A percentile compares a stretch with the other conserved stretches of the same genome.
Conservation (phyloP, 2,329 filamentous ascomycete species). For the Podosphaera xanthii region DNA sequence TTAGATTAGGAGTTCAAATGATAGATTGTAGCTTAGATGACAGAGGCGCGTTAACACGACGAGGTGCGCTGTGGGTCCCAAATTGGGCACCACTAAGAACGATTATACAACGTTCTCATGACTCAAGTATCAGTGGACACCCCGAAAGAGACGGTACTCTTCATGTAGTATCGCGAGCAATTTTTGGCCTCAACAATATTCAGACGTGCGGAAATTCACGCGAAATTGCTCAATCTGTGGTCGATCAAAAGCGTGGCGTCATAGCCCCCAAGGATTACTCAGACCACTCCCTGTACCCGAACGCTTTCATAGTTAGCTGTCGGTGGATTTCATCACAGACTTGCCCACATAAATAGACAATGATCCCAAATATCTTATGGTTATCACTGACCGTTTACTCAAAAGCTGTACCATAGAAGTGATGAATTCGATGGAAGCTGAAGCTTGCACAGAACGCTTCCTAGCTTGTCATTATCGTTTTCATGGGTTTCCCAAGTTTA, state of each 20-base stretch:
- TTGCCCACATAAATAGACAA: background rate
- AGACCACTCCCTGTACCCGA: background rate
- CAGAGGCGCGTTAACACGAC: slow-evolving; percentile 1
- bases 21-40: slow-evolving; percentile 1
- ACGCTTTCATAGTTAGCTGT: background rate
- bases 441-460: background rate
- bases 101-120: background rate
- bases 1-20: slow-evolving; percentile 1
- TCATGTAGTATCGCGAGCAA: background rate
- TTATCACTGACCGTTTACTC: slow-evolving; percentile 1
- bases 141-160: background rate
- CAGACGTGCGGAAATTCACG: background rate
- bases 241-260: background rate
- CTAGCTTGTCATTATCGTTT: slow-evolving; percentile 1
- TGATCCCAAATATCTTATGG: background rate
- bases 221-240: background rate
- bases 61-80: background rate
- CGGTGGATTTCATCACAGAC: background rate
- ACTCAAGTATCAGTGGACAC: background rate
- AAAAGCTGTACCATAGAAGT: background rate
- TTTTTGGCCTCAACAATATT: background rate
- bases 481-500: background rate
- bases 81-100: background rate
- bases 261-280: background rate
- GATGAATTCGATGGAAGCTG: slow-evolving; percentile 1